Percentiles rank a stretch among this genome's conserved stretches.
Evolutionary conservation across 345 rosid genomes (phyloP).

Genomic region (Erysimum cheiranthoides): DNA sequence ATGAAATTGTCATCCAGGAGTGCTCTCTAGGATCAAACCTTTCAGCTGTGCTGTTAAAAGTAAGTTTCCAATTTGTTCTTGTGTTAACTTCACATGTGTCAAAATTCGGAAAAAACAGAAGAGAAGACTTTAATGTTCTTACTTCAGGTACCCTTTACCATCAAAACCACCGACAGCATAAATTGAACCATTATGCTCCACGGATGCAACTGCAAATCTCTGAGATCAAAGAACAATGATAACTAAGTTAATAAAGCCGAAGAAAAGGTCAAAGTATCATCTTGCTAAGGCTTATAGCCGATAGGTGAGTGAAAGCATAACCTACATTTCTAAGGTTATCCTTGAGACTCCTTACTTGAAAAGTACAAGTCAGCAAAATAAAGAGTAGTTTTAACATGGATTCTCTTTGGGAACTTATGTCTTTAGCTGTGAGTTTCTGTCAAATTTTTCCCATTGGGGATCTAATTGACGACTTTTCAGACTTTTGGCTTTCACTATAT

Average conservation of each 20-base stretch:
- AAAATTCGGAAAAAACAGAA: background rate
- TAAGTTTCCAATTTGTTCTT: conserved; percentile 16
- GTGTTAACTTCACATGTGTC: conserved; percentile 33
- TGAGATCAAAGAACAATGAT: conserved; percentile 46
- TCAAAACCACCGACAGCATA: conserved; percentile 84
- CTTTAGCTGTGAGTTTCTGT: conserved; percentile 24
- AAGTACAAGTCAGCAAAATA: background rate
- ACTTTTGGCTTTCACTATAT: conserved; percentile 18
- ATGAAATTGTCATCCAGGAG: conserved; percentile 66
- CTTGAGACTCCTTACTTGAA: conserved; percentile 27
- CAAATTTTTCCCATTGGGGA: background rate
- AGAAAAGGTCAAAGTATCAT: conserved; percentile 10
- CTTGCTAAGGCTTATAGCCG: conserved; percentile 18
- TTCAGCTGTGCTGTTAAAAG: conserved; percentile 67
- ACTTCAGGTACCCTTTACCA: conserved; percentile 60
- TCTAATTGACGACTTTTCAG: conserved; percentile 15
- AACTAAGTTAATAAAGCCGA: background rate
- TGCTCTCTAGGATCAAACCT: conserved; percentile 86
- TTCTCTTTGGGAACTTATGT: conserved; percentile 13
- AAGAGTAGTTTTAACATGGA: conserved; percentile 11
- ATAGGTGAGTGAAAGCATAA: conserved; percentile 16
- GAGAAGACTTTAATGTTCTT: conserved; percentile 43
- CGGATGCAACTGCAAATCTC: conserved; percentile 81
- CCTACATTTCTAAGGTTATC: conserved; percentile 3
- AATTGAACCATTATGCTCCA: conserved; percentile 62